phyloP scores from a whole-genome alignment of 768 basidiomycete species.

The Daedalea quercina region DNA sequence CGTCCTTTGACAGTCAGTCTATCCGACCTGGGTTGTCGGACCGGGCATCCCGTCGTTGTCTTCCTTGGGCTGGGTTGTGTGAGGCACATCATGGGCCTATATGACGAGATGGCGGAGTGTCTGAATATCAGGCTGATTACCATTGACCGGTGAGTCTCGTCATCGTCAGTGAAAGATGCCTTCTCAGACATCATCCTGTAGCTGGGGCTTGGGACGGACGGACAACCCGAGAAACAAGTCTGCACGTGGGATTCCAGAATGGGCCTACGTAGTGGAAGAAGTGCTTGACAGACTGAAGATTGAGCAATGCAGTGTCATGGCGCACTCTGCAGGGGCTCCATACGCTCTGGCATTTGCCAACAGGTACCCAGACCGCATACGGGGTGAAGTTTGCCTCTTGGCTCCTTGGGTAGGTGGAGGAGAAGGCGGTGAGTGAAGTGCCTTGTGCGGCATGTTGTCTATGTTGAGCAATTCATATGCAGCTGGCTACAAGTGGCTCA shows the following conservation, averaged over 20 bases:
- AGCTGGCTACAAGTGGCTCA: conserved; percentile 94
- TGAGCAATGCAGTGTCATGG: conserved; percentile 80
- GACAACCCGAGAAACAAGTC: conserved; percentile 57
- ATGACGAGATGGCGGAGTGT: conserved; percentile 92
- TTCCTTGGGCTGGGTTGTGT: conserved; percentile 95
- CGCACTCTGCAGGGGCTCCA: conserved; percentile 93
- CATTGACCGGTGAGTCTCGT: conserved; percentile 67
- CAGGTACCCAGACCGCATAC: conserved; percentile 64
- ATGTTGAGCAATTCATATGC: neutral
- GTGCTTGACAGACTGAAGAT: conserved; percentile 79
- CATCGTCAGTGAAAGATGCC: neutral
- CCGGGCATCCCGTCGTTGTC: conserved; percentile 84
- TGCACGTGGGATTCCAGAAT: conserved; percentile 78
- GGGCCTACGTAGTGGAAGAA: conserved; percentile 88
- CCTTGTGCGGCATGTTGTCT: neutral
- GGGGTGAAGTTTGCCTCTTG: conserved; percentile 80
- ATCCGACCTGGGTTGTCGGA: conserved; percentile 84
- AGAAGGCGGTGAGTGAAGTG: conserved; percentile 64
- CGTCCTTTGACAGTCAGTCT: conserved; percentile 79
- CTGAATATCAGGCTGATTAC: conserved; percentile 86
- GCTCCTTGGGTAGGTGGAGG: conserved; percentile 96
- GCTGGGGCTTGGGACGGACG: conserved; percentile 92
- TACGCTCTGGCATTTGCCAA: conserved; percentile 89
- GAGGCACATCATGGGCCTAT: conserved; percentile 89
- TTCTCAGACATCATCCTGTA: conserved; percentile 23